Evolutionary conservation across 176 grass and related monocot species (phyloP), one percentile per base, ranked within the genome.

Genomic region (Phyllostachys edulis): DNA sequence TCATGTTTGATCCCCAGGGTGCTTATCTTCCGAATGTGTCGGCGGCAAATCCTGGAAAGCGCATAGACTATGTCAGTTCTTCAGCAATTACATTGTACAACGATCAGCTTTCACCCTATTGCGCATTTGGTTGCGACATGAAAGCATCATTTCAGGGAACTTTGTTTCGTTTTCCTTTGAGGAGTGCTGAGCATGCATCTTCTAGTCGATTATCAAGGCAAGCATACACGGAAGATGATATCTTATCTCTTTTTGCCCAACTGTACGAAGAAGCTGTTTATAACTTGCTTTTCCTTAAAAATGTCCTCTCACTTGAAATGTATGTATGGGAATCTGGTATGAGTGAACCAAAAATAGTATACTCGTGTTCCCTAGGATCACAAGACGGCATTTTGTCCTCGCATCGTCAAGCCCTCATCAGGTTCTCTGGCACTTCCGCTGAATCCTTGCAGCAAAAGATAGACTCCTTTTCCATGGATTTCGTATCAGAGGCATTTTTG

Each of bases 1-100:
- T 98, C 85, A 32, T 98, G 80, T 98, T 98, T 66, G 95, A 98
- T 61, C 95, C 95, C 26, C 95, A 98, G 85, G 95, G 92, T 75
- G 79, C 90, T 80, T 98, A 93, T 60, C 95, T 98, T 39, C 95
- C 95, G 7, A 98, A 98, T 76, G 79, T 95, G 75, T 95, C 95
- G 9, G 87, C 91, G 37, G 82, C 89, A 73, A 98, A 98, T 83
- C 95, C 95, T 87, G 95, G 95, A 26, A 98, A 98, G 82, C 92
- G 95, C 75, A 94, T 98, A 67, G 87, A 98, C 77, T 98, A 93
- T 95, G 92, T 98, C 82, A 93, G 68, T 73, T 91, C 92, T 5
- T 88, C 92, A 51, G 95, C 95, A 46, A 50, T 98, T 67, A 67
- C 67, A 71, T 44, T 93, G 83, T 98, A 93, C 51, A 65, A 74